Conservation (phyloP, 2,329 filamentous ascomycete genomes). For the Curvularia hawaiiensis region DNA sequence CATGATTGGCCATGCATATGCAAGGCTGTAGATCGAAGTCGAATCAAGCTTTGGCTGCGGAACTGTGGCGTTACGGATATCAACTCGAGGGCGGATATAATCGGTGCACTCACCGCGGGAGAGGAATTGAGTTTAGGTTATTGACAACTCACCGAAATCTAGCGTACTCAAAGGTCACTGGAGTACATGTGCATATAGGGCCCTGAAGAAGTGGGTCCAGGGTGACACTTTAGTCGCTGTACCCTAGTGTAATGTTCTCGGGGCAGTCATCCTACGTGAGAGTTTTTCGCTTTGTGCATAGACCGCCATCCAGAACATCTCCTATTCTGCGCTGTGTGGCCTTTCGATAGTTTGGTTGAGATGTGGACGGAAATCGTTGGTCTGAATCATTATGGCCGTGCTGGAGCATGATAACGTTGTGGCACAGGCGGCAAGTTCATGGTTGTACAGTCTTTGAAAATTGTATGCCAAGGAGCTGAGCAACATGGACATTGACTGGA, state of each 20-base stretch:
- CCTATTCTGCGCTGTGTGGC: background rate
- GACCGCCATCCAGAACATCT: background rate
- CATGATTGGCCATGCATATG: background rate
- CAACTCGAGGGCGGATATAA: background rate
- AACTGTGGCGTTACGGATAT: background rate
- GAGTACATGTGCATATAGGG: background rate
- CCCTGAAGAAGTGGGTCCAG: background rate
- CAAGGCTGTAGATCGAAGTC: conserved; percentile 2
- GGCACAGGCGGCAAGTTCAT: background rate
- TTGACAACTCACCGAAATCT: background rate
- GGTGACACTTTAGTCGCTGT: background rate
- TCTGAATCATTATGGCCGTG: background rate
- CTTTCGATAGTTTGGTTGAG: background rate
- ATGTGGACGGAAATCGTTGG: background rate
- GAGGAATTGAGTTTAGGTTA: background rate
- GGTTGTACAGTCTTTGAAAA: background rate
- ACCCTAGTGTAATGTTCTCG: background rate
- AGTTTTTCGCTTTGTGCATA: background rate
- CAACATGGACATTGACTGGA: background rate
- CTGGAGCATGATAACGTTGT: background rate
- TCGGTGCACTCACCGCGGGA: background rate
- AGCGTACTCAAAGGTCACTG: background rate
- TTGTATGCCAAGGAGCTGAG: background rate
- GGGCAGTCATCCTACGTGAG: background rate
- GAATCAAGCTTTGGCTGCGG: conserved; percentile 5